phyloP scores from a whole-genome alignment of 768 basidiomycete genomes.

The Rhizopogon roseolus region DNA sequence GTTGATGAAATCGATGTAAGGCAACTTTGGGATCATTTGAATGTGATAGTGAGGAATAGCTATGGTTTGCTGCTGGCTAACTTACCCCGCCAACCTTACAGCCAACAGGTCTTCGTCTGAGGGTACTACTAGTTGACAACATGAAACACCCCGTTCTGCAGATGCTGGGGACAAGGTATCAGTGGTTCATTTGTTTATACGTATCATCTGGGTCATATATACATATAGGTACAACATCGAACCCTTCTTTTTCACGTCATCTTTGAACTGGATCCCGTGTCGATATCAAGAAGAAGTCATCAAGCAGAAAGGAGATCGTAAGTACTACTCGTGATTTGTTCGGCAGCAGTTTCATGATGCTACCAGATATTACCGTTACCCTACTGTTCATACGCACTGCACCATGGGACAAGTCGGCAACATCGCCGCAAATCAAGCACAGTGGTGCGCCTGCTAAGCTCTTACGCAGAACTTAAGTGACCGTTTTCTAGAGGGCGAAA shows the following conservation, averaged over 20 bases:
- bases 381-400: conserved; percentile 38
- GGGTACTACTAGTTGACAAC: conserved; percentile 37
- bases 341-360: neutral
- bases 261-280: conserved; percentile 54
- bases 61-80: neutral
- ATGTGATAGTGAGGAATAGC: conserved; percentile 8
- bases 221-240: conserved; percentile 42
- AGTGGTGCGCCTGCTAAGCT: neutral
- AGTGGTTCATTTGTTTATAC: neutral
- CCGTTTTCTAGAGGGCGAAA: conserved; percentile 8
- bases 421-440: conserved; percentile 13
- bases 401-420: conserved; percentile 24
- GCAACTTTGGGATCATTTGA: conserved; percentile 16
- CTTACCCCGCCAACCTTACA: conserved; percentile 1
- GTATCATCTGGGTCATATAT: neutral
- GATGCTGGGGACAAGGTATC: conserved; percentile 47
- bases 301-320: conserved; percentile 41
- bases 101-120: conserved; percentile 12
- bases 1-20: conserved; percentile 10
- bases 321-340: conserved; percentile 8
- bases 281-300: conserved; percentile 45
- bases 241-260: conserved; percentile 53
- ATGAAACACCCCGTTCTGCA: conserved; percentile 42
- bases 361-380: conserved; percentile 44
- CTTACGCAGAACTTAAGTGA: neutral